Conservation (phyloP, 331 rosid species). For the Dryas integrifolia region DNA sequence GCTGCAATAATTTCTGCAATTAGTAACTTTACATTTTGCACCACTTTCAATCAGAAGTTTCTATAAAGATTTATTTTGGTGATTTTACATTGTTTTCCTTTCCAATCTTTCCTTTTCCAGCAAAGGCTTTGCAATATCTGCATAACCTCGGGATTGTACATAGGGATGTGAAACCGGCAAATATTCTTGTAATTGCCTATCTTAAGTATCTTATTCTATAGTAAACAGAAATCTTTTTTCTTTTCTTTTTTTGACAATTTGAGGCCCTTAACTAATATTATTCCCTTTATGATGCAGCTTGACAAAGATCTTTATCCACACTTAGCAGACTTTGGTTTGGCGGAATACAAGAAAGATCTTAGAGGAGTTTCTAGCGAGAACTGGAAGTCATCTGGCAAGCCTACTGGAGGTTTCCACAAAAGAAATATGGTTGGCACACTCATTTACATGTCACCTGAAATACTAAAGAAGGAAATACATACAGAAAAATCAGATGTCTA, state of each 20-base stretch:
- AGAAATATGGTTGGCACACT: conserved; percentile 88
- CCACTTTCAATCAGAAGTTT: conserved; percentile 5
- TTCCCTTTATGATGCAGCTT: conserved; percentile 53
- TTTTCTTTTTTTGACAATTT: not conserved
- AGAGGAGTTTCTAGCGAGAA: conserved; percentile 60
- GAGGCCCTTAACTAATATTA: not conserved
- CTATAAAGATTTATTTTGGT: conserved; percentile 15
- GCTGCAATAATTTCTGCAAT: not conserved
- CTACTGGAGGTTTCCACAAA: conserved; percentile 97
- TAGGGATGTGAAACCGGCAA: conserved; percentile 96
- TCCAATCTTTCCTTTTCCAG: conserved; percentile 52
- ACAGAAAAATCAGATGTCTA: conserved; percentile 88
- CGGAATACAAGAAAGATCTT: conserved; percentile 60
- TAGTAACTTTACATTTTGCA: not conserved
- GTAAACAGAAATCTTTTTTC: not conserved
- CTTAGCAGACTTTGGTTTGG: conserved; percentile 95
- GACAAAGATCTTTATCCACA: conserved; percentile 64
- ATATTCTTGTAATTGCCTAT: conserved; percentile 71
- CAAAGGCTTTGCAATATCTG: conserved; percentile 80
- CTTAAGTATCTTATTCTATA: conserved; percentile 25
- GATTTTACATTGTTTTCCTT: conserved; percentile 23
- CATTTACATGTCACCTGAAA: conserved; percentile 95
- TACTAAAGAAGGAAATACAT: conserved; percentile 73
- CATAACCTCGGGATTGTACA: conserved; percentile 87
- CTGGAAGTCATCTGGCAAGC: conserved; percentile 90